phyloP scores from a whole-genome alignment of 805 yeast genomes.

The Hanseniaspora guilliermondii region DNA sequence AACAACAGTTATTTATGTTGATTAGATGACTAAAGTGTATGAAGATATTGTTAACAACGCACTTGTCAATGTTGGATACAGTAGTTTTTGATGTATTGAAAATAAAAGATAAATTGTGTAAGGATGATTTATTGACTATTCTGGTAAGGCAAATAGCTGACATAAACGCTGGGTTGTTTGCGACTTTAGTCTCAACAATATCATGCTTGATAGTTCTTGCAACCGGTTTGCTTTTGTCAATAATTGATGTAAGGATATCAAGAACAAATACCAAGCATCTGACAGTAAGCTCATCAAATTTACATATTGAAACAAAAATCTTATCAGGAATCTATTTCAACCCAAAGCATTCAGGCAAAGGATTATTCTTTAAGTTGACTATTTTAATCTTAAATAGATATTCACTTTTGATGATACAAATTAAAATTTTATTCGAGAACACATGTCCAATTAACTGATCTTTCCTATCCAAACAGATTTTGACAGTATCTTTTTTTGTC shows the following conservation, averaged over 20 bases:
- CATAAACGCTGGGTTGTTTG: neutral
- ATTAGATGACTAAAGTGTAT: neutral
- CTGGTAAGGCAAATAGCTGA: neutral
- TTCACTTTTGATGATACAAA: too few relatives aligned
- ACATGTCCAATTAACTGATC: too few relatives aligned
- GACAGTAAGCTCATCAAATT: neutral
- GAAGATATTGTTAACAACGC: neutral
- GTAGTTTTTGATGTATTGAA: neutral
- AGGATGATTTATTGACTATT: neutral
- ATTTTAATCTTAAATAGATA: too few relatives aligned
- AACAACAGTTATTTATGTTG: neutral
- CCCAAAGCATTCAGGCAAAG: neutral
- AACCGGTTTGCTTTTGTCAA: neutral
- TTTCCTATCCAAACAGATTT: too few relatives aligned
- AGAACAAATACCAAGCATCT: neutral
- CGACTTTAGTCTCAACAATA: neutral
- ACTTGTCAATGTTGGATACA: neutral
- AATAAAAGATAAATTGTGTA: neutral
- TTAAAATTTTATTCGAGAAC: too few relatives aligned
- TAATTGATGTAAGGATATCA: neutral
- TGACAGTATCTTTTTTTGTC: too few relatives aligned
- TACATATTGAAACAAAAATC: neutral
- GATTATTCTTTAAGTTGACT: too few relatives aligned
- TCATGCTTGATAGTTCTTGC: neutral
- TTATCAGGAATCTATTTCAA: neutral